Percentiles rank a stretch among this genome's conserved stretches.
phyloP scores from a whole-genome alignment of 441 rosid species.

The Adansonia madagascariensis region DNA sequence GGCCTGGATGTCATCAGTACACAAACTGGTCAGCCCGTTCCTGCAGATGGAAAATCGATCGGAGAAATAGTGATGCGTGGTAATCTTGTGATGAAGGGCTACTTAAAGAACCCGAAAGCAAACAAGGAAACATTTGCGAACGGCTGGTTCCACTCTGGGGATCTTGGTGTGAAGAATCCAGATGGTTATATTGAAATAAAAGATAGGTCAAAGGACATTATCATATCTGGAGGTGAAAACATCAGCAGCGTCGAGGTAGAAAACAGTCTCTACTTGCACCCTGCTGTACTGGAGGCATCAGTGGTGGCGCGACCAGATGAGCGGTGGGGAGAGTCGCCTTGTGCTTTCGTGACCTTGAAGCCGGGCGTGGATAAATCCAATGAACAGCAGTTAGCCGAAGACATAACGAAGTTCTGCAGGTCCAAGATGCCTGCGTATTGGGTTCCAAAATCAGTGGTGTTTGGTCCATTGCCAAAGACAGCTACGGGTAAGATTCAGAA shows the following conservation, averaged over 20 bases:
- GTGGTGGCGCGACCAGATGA: constrained; percentile 85
- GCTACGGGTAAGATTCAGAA: constrained; percentile 94
- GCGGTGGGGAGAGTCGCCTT: constrained; percentile 93
- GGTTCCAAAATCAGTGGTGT: constrained; percentile 81
- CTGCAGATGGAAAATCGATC: constrained; percentile 74
- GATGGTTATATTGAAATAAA: constrained; percentile 84
- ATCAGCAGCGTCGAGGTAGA: constrained; percentile 87
- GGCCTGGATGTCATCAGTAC: constrained; percentile 71
- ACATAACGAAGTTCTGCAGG: constrained; percentile 63
- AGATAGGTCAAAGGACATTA: constrained; percentile 75
- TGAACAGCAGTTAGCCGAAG: constrained; percentile 51
- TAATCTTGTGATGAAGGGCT: constrained; percentile 85
- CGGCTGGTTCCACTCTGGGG: constrained; percentile 88
- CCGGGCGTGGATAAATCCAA: constrained; percentile 44
- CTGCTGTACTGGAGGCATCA: constrained; percentile 76
- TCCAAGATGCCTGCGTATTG: constrained; percentile 76
- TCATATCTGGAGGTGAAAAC: constrained; percentile 70
- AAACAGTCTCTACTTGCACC: constrained; percentile 66
- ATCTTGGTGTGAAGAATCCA: constrained; percentile 85
- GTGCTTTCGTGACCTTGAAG: constrained; percentile 78
- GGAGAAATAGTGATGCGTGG: constrained; percentile 92
- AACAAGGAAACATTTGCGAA: constrained; percentile 75
- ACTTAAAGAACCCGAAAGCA: constrained; percentile 77
- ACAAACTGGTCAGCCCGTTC: constrained; percentile 65
- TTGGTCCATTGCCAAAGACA: constrained; percentile 83